Conservation (phyloP, 108 stramenopile species). For the Skeletonema marinoi region DNA sequence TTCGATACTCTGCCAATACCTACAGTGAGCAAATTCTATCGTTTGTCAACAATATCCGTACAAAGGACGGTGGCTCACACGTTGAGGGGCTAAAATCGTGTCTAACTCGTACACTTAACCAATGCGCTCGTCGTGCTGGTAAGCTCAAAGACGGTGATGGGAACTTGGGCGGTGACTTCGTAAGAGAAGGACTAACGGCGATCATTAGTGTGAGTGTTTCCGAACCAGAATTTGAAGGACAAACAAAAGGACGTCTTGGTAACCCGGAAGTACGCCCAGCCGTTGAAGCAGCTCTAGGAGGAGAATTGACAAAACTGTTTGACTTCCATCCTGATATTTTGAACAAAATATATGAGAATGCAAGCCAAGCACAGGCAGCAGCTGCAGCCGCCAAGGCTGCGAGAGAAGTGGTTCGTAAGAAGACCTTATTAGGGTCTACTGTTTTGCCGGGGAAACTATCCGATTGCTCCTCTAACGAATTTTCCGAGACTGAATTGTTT, state of each 20-base stretch:
- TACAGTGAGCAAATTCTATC: constrained; percentile 90
- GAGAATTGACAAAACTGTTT: constrained; percentile 82
- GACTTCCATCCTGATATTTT: constrained; percentile 90
- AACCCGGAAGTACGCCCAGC: constrained; percentile 92
- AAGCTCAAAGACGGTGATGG: constrained; percentile 75
- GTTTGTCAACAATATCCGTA: constrained; percentile 95
- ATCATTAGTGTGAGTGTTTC: constrained; percentile 88
- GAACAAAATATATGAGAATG: constrained; percentile 84
- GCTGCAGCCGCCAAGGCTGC: constrained; percentile 93
- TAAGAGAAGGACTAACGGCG: constrained; percentile 92
- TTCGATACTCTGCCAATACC: constrained; percentile 90
- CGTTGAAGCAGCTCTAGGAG: constrained; percentile 81
- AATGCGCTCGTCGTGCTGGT: constrained; percentile 69
- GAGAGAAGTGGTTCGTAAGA: constrained; percentile 92
- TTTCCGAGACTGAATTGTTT: constrained; percentile 89
- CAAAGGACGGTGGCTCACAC: constrained; percentile 94
- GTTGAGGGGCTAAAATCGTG: constrained; percentile 91
- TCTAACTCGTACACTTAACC: constrained; percentile 87
- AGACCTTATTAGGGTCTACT: constrained; percentile 88
- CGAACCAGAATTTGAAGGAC: constrained; percentile 97
- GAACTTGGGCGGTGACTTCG: constrained; percentile 89
- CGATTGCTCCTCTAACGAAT: constrained; percentile 72
- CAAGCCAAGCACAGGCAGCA: constrained; percentile 85
- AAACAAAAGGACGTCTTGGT: constrained; percentile 96
- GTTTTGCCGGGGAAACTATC: constrained; percentile 94